Evolutionary conservation across 345 rosid species (phyloP), one percentile per base, ranked within the genome.

Genomic region (Excoecaria agallocha): DNA sequence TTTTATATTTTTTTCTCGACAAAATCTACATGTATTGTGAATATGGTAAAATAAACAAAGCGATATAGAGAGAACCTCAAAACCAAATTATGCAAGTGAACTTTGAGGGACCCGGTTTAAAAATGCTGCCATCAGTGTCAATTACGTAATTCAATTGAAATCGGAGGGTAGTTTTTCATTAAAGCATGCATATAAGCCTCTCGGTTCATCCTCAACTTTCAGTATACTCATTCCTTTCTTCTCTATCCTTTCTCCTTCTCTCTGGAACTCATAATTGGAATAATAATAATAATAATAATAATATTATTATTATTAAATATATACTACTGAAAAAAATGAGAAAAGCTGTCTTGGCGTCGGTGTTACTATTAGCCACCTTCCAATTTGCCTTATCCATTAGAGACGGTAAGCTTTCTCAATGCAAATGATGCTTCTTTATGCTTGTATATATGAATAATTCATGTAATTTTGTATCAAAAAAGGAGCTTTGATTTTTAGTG

Each of bases 341-440:
- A 86, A 82, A 74, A 58, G 76, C 70, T 30, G 15, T 64, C 71
- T 46, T 79, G 56, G 22, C 84, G 82, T 66, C 81, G 75, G 85
- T 72, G 85, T 84, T 90, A 1, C 85, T 91, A 46, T 79, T 80
- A 8, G 75, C 88, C 72, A 73, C 80, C 70, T 73, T 67, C 76
- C 73, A 70, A 82, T 55, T 75, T 75, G 74, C 86, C 78, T 78
- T 80, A 45, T 79, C 86, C 82, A 72, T 86, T 77, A 70, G 78
- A 57, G 88, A 87, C 75, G 95, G 90, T 87, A 74, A 57, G 77
- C 57, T 25, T 56, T 17, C 11, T 41, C 12, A 1, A 43, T 10
- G 48, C 10, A 43, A 43, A 43, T 43, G 48, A 8, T 43, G 7
- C 48, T 43, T 43, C 7, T 43, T 6, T 43, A 43, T 43, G 48